phyloP scores from a whole-genome alignment of 2,329 filamentous ascomycete species.

The Metarhizium sp. region DNA sequence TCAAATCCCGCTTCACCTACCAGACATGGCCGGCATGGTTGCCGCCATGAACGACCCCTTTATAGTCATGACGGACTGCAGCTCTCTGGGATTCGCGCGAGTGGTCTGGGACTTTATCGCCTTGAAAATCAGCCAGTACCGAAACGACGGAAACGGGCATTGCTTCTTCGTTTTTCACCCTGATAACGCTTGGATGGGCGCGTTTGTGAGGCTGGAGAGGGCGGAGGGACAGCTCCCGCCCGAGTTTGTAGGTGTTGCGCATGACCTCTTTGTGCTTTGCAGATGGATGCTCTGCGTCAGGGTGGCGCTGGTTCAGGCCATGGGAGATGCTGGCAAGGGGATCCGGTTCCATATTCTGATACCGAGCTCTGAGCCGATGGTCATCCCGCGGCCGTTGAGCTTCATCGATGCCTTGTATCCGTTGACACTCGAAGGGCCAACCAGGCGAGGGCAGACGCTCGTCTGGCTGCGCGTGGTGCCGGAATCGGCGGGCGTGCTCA shows the following conservation, averaged over 20 bases:
- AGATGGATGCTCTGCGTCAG: conserved; percentile 8
- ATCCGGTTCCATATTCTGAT: conserved; percentile 5
- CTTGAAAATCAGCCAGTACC: conserved; percentile 2
- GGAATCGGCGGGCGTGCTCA: not conserved
- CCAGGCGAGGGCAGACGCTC: conserved; percentile 1
- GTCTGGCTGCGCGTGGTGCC: conserved; percentile 2
- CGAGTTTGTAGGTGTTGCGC: conserved; percentile 2
- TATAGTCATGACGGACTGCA: not conserved
- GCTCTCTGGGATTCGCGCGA: conserved; percentile 1
- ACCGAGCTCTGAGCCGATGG: conserved; percentile 1
- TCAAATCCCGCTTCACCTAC: not conserved
- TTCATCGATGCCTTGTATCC: conserved; percentile 1
- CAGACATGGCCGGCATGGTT: not conserved
- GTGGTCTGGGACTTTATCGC: conserved; percentile 5
- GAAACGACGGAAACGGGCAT: not conserved
- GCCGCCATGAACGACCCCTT: not conserved
- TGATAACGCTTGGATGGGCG: conserved; percentile 5
- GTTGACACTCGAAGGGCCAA: conserved; percentile 3
- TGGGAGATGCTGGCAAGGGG: conserved; percentile 1
- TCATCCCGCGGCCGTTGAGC: conserved; percentile 4
- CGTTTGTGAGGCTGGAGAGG: conserved; percentile 2
- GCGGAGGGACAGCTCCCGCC: conserved; percentile 1
- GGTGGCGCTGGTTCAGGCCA: conserved; percentile 3
- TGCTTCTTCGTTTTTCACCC: conserved; percentile 7
- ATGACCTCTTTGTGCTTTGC: conserved; percentile 5